A percentile compares a stretch with the other conserved stretches of the same genome.
Evolutionary conservation across 768 basidiomycete species (phyloP).

Genomic region (Galerina marginata): DNA sequence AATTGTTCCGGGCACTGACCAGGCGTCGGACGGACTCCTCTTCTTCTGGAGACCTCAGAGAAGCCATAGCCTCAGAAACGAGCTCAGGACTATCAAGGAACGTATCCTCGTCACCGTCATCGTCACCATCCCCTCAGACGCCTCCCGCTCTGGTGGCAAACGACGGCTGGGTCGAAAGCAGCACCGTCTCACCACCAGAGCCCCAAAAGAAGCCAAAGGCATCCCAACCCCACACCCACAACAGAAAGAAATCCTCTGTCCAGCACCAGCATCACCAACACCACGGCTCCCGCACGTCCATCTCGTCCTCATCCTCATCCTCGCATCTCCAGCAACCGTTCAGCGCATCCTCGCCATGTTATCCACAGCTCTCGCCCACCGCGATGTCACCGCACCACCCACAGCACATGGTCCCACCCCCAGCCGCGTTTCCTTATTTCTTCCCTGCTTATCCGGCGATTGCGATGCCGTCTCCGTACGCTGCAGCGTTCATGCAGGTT

Average conservation of each 20-base stretch:
- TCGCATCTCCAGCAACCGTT: slow-evolving; percentile 2
- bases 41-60: slow-evolving; percentile 31
- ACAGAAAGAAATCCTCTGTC: slow-evolving; percentile 27
- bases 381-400: slow-evolving; percentile 9
- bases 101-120: slow-evolving; percentile 31
- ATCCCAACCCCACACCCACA: slow-evolving; percentile 6
- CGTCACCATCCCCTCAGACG: slow-evolving; percentile 31
- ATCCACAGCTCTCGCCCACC: slow-evolving; percentile 10
- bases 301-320: slow-evolving; percentile 15
- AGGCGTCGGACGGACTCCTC: slow-evolving; percentile 46
- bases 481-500: slow-evolving; percentile 24
- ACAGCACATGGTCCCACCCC: slow-evolving; percentile 11
- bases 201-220: slow-evolving; percentile 19
- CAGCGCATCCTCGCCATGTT: slow-evolving; percentile 9
- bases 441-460: slow-evolving; percentile 30
- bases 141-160: slow-evolving; percentile 9
- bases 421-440: slow-evolving; percentile 27
- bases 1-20: slow-evolving; percentile 47
- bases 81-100: slow-evolving; percentile 17
- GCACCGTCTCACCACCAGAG: slow-evolving; percentile 15
- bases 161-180: slow-evolving; percentile 48
- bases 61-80: slow-evolving; percentile 10
- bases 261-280: slow-evolving; percentile 11
- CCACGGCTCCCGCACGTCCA: slow-evolving; percentile 10
- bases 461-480: slow-evolving; percentile 22